Base-by-base conservation (phyloP, 2,329 filamentous ascomycete species). In the Cladosporium colombiae region DNA sequence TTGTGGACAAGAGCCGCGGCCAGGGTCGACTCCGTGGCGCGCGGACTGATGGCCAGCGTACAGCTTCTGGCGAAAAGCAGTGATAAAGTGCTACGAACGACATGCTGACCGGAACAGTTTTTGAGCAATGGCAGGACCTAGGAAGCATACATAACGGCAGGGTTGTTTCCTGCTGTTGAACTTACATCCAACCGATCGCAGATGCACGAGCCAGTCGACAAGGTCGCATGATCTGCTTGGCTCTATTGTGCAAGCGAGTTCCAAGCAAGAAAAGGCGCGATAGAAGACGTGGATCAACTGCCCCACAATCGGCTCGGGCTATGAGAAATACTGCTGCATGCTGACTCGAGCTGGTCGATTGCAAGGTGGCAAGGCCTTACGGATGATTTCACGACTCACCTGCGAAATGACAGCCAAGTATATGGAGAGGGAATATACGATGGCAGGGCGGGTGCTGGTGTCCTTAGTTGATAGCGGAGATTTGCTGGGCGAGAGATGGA, bases 41-140 rank as follows among this genome's bases (percentile, higher is more conserved):
- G 18, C 25, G 35, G 23, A 40, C 23, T n/a, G 50, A 56, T 2
- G 2, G 18, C 23, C 61, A 40, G 23, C 61, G 33, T 27, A 21
- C 50, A 55, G 50, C 33, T 25, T 44, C 50, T 56, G 49, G 50
- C 18, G 61, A 56, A 11, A 21, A 31, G 46, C 35, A 62, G 21
- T 27, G 55, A 23, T 11, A 31, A 44, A 1, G 14, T 2, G 13
- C 11, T n/a, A 29, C 35, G 66, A 62, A 66, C 59, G 53, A 69
- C 67, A 68, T 68, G 71, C 71, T 74, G 70, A 72, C 70, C 58
- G 69, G 4, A 67, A 69, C 16, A 44, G 46, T 53, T 62, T 68
- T 53, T 60, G 68, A 67, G 64, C 65, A 64, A 65, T 70, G 64
- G 67, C 70, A 75, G 74, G 73, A 74, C 72, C 63, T 75, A 73